Evolutionary conservation across 2,329 filamentous ascomycete species (phyloP).

Genomic region (Boeremia lycopersici): DNA sequence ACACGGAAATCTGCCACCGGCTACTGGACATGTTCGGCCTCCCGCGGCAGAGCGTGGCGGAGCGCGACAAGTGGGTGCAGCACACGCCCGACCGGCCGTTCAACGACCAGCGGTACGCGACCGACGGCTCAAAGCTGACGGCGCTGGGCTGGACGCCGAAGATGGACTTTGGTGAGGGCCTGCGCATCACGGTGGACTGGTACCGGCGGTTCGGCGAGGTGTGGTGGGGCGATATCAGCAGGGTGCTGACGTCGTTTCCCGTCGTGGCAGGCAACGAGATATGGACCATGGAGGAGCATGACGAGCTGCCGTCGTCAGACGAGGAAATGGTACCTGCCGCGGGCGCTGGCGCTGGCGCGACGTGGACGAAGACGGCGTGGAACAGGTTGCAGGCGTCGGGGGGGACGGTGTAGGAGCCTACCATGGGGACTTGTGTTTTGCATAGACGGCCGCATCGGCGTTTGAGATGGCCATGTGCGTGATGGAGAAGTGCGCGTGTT

Average conservation of each 20-base stretch:
- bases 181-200: conserved; percentile 48
- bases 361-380: conserved; percentile 36
- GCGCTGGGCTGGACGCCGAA: conserved; percentile 46
- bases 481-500: too few relatives aligned
- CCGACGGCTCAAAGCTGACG: conserved; percentile 47
- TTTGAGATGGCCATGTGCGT: background rate
- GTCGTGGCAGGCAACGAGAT: conserved; percentile 49
- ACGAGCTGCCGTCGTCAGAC: conserved; percentile 43
- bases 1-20: conserved; percentile 69
- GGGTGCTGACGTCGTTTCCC: conserved; percentile 48
- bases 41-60: conserved; percentile 41
- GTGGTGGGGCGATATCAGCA: conserved; percentile 50
- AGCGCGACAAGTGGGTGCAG: conserved; percentile 70
- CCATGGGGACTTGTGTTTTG: conserved; percentile 3
- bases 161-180: conserved; percentile 45
- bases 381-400: conserved; percentile 22
- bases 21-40: conserved; percentile 69
- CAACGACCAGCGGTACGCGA: conserved; percentile 49
- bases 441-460: conserved; percentile 1
- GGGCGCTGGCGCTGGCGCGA: background rate
- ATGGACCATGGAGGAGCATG: conserved; percentile 49
- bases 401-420: conserved; percentile 1
- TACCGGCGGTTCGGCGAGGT: conserved; percentile 47
- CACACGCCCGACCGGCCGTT: conserved; percentile 78
- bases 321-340: conserved; percentile 30